Evolutionary conservation across 2,329 filamentous ascomycete genomes (phyloP).

Genomic region (Calonectria pseudoturangicola): DNA sequence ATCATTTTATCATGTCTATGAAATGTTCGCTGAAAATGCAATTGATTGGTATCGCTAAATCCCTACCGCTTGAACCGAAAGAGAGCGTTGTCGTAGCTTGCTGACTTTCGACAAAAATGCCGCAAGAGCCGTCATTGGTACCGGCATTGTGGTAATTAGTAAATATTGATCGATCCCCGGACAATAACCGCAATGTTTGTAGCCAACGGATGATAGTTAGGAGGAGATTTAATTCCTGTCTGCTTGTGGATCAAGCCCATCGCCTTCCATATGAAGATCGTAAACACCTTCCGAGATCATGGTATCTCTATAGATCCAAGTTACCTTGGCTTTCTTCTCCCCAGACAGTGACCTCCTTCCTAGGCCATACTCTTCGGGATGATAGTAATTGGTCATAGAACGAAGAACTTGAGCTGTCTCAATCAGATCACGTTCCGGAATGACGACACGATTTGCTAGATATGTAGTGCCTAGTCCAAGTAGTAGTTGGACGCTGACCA

Average conservation of each 20-base stretch:
- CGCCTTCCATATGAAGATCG: conserved; percentile 29
- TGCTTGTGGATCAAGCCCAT: background rate
- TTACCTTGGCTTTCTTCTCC: background rate
- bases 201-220: background rate
- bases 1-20: background rate
- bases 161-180: no score
- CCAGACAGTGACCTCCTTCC: background rate
- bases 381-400: conserved; percentile 18
- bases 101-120: background rate
- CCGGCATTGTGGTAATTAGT: no score
- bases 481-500: background rate
- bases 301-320: conserved; percentile 22
- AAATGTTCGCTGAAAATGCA: background rate
- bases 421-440: background rate
- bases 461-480: background rate
- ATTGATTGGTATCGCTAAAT: background rate
- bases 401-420: conserved; percentile 27
- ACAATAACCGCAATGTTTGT: background rate
- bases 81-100: background rate
- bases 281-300: conserved; percentile 15
- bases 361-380: background rate
- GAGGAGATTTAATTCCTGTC: background rate
- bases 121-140: background rate
- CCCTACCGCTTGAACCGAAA: background rate
- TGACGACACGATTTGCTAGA: conserved; percentile 16